Evolutionary conservation across 140 eudicot genomes (phyloP).

Genomic region (Flaveria floridana): DNA sequence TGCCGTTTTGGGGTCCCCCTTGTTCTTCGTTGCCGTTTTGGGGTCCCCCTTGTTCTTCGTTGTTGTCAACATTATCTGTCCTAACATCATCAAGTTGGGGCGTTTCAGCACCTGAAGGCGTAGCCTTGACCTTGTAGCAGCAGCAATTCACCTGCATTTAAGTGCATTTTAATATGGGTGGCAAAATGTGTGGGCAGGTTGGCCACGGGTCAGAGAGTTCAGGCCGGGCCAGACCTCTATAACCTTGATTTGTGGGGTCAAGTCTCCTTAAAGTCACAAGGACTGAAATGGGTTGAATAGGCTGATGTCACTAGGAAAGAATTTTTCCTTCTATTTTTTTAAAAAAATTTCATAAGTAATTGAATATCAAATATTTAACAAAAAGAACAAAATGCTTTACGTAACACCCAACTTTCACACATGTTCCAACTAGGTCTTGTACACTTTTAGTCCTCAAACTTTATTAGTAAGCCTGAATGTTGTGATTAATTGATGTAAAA

Average conservation of each 20-base stretch:
- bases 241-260: not conserved
- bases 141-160: not conserved
- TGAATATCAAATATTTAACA: not conserved
- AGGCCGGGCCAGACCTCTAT: not conserved
- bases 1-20: not conserved
- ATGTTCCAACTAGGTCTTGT: not conserved
- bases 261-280: not conserved
- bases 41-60: not conserved
- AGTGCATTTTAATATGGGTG: not conserved
- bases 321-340: not conserved
- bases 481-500: not conserved
- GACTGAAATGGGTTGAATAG: not conserved
- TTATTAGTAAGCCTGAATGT: not conserved
- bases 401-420: not conserved
- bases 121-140: constrained; percentile 1
- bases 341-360: not conserved
- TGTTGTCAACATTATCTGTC: not conserved
- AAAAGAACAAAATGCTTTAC: not conserved
- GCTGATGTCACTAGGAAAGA: not conserved
- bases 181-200: not conserved
- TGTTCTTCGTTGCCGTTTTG: not conserved
- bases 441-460: not conserved
- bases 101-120: constrained; percentile 13
- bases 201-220: not conserved
- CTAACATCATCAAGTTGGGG: constrained; percentile 1